Conservation (phyloP, 2,329 filamentous ascomycete species). For the Leptosphaerulina australis region DNA sequence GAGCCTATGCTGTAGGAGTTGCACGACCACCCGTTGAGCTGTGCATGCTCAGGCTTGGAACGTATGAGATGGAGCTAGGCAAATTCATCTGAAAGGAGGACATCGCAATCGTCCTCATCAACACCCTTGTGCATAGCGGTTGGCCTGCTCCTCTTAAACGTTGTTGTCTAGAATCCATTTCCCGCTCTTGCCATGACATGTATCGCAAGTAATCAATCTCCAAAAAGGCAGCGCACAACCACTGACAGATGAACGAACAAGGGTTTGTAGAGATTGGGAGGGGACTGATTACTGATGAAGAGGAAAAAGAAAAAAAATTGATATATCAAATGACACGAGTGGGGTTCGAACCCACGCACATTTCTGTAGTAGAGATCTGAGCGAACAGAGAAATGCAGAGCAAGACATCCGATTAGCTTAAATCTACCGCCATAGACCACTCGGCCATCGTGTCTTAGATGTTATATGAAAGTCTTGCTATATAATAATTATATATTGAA, state of each 20-base stretch:
- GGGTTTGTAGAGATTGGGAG: too few relatives aligned
- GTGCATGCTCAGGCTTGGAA: background rate
- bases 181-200: too few relatives aligned
- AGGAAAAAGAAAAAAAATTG: background rate
- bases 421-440: slow-evolving; percentile 46
- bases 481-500: background rate
- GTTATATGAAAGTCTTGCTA: background rate
- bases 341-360: slow-evolving; percentile 43
- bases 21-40: slow-evolving; percentile 3
- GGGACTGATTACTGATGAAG: too few relatives aligned
- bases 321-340: slow-evolving; percentile 33
- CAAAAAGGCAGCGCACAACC: too few relatives aligned
- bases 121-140: too few relatives aligned
- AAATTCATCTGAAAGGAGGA: too few relatives aligned
- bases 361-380: slow-evolving; percentile 40
- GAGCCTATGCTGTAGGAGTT: background rate
- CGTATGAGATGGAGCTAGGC: background rate
- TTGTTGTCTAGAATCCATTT: too few relatives aligned
- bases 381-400: slow-evolving; percentile 2
- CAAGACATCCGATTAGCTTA: slow-evolving; percentile 26
- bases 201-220: too few relatives aligned
- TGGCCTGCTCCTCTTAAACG: too few relatives aligned
- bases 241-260: too few relatives aligned
- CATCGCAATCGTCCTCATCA: too few relatives aligned
- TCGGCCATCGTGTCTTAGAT: slow-evolving; percentile 36